Base-by-base conservation (phyloP, 768 basidiomycete genomes). In the Asterophora lycoperdoides region DNA sequence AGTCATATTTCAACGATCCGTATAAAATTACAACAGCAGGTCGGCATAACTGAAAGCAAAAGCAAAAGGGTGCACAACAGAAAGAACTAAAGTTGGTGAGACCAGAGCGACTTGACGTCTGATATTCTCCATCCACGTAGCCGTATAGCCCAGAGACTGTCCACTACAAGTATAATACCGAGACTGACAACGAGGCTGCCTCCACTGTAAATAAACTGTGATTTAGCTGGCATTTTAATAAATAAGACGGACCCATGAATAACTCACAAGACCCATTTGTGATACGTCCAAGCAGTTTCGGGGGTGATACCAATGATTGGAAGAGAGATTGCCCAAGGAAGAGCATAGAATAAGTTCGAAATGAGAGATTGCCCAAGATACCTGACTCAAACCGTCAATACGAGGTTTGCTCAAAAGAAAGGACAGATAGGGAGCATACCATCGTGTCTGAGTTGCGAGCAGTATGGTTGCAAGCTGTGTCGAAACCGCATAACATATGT, bases 401-500 rank as follows among this genome's bases (percentile, higher is more conserved):
- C 14, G 37, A n/a, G n/a, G 11, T 19, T 19, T 8, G 9, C 20
- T 19, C 20, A 1, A 19, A n/a, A 38, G 17, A 10, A 17, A 19
- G 13, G 8, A 15, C 14, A 36, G 20, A 1, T n/a, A n/a, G n/a
- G n/a, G n/a, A n/a, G n/a, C 37, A 18, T 23, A 61, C 61, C 61
- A 62, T 46, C 41, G 37, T 1, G 59, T 51, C 33, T 57, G 36
- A 1, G 59, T 60, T 4, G 61, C 59, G 6, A 60, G 38, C 8
- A 60, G 44, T 7, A 62, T 56, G 8, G 57, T 56, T 8, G 59
- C 61, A 9, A 62, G 49, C 56, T 60, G 61, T 3, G 61, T 59
- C n/a, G 57, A 59, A 8, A 59, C 52, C 2, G 39, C 61, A 40
- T 63, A 60, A 39, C 46, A 55, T 30, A 62, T 62, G 40, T 63